These are phyloP conservation scores for Globisporangium carolinianum DNA, from an alignment of 352 stramenopile genomes.

Conservation along the genomic window DNA sequence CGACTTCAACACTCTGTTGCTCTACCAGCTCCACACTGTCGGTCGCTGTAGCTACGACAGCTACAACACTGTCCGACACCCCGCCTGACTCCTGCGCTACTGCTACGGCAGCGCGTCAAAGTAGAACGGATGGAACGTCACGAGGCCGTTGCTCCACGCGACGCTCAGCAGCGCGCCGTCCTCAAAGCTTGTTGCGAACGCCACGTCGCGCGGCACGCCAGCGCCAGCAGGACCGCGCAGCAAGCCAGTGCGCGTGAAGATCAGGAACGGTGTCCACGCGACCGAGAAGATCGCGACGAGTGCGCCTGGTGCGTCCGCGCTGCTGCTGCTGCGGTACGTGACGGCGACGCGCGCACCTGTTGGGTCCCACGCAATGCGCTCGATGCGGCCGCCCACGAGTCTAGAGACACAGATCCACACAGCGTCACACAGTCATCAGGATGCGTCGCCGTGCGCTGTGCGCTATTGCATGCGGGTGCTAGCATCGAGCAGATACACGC, in stretches of 20 bases:
- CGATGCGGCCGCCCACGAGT: constrained; percentile 50
- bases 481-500: too few species aligned
- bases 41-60: background rate
- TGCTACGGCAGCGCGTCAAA: constrained; percentile 24
- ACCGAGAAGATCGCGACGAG: constrained; percentile 71
- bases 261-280: constrained; percentile 62
- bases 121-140: constrained; percentile 81
- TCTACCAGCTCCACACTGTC: too few species aligned
- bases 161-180: constrained; percentile 62
- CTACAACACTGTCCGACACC: background rate
- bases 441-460: too few species aligned
- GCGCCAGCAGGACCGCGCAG: constrained; percentile 52
- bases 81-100: background rate
- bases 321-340: constrained; percentile 29
- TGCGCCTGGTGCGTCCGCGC: constrained; percentile 22
- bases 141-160: constrained; percentile 67
- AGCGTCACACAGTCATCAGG: too few species aligned
- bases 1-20: too few species aligned
- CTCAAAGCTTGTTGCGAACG: constrained; percentile 65
- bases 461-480: background rate
- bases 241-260: constrained; percentile 63
- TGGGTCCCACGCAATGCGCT: constrained; percentile 67
- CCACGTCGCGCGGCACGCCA: constrained; percentile 45
- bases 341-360: constrained; percentile 56
- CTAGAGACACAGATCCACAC: constrained; percentile 14